A percentile compares a stretch with the other conserved stretches of the same genome.
Evolutionary conservation across 1,284 basidiomycete species (phyloP).

Genomic region (Cryptococcus sp.): DNA sequence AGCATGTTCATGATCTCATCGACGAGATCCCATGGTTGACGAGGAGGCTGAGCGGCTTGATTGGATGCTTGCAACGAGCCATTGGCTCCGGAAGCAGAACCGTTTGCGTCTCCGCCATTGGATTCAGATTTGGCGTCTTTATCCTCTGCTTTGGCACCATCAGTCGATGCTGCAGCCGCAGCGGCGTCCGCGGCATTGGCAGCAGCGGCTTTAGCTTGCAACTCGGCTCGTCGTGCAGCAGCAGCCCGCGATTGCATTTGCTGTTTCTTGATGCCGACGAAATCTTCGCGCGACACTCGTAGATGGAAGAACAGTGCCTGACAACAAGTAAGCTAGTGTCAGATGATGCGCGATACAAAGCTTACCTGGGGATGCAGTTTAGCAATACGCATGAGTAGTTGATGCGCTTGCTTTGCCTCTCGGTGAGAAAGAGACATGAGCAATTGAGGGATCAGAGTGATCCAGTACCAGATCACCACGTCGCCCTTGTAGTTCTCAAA

Average conservation of each 20-base stretch:
- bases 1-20: conserved; percentile 94
- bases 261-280: conserved; percentile 56
- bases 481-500: conserved; percentile 98
- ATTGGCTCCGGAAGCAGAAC: conserved; percentile 19
- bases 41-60: conserved; percentile 49
- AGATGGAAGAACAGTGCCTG: conserved; percentile 95
- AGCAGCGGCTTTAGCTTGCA: conserved; percentile 50
- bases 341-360: background rate
- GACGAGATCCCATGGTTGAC: conserved; percentile 85
- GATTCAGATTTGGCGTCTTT: conserved; percentile 33
- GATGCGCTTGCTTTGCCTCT: conserved; percentile 89
- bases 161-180: conserved; percentile 9
- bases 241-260: conserved; percentile 34
- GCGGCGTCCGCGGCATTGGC: conserved; percentile 56
- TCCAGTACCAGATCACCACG: conserved; percentile 98
- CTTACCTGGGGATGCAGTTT: conserved; percentile 89
- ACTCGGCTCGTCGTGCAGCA: conserved; percentile 28
- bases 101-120: conserved; percentile 25
- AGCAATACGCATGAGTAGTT: conserved; percentile 85
- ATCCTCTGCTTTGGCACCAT: conserved; percentile 15
- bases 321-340: conserved; percentile 2
- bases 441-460: conserved; percentile 95
- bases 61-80: conserved; percentile 34
- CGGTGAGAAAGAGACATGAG: conserved; percentile 85
- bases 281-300: conserved; percentile 89